Evolutionary conservation across 139 green algal species (phyloP).

Genomic region (Micromonas commoda): DNA sequence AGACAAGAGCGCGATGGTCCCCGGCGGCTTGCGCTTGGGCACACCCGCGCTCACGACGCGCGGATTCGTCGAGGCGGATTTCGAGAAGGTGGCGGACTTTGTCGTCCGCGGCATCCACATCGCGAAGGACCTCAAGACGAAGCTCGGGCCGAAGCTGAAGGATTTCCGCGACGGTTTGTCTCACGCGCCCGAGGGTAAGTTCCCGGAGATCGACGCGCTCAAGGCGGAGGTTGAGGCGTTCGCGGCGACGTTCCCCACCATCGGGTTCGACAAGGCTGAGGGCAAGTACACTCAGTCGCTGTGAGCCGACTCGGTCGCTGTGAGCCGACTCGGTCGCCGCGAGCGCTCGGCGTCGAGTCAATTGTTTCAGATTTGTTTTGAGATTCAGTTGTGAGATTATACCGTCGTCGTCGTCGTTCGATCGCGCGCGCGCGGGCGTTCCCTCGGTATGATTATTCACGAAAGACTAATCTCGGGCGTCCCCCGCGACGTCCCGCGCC

Average conservation of each 20-base stretch:
- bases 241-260: conserved; percentile 85
- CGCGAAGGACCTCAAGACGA: conserved; percentile 57
- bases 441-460: no score
- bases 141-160: conserved; percentile 80
- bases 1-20: conserved; percentile 44
- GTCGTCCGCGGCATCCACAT: conserved; percentile 67
- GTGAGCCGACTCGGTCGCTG: conserved; percentile 12
- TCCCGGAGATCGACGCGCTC: conserved; percentile 22
- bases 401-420: neutral
- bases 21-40: conserved; percentile 88
- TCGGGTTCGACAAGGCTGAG: conserved; percentile 90
- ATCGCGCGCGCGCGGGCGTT: conserved; percentile 4
- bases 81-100: conserved; percentile 81
- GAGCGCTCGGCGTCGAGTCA: no score
- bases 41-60: conserved; percentile 46
- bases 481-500: no score
- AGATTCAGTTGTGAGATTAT: no score
- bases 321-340: conserved; percentile 10
- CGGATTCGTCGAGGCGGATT: conserved; percentile 49
- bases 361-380: no score
- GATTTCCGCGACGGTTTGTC: conserved; percentile 79
- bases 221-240: conserved; percentile 80
- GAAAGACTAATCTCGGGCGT: no score
- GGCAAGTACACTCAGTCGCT: conserved; percentile 56
- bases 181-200: conserved; percentile 38